Conservation (phyloP, 2,329 filamentous ascomycete species). For the Cytospora paraplurivora region DNA sequence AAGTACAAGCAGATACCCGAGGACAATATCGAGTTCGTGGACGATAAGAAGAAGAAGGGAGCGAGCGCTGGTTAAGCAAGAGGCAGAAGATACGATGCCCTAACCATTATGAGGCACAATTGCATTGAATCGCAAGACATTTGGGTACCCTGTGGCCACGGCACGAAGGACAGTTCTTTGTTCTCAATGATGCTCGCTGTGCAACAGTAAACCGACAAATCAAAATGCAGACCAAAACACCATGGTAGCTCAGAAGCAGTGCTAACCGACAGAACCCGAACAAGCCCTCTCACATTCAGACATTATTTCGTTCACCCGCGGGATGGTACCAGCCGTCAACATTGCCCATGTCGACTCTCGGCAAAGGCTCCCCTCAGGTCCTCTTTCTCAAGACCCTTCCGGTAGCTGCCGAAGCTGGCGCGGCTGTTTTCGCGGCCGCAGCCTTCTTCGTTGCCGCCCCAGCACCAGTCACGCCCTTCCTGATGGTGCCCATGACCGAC, state of each 20-base stretch:
- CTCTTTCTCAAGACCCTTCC: constrained; percentile 60
- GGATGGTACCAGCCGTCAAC: neutral
- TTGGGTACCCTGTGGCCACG: neutral
- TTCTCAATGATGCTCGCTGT: constrained; percentile 26
- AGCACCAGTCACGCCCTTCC: constrained; percentile 52
- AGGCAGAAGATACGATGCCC: constrained; percentile 11
- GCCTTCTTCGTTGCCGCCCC: constrained; percentile 51
- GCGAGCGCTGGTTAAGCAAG: constrained; percentile 36
- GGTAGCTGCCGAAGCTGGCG: constrained; percentile 42
- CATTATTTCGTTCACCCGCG: neutral
- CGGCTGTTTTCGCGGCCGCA: constrained; percentile 44
- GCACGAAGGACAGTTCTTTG: neutral
- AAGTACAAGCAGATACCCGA: constrained; percentile 89
- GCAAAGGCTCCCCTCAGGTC: constrained; percentile 37
- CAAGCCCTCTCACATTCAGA: neutral
- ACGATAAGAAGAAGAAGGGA: constrained; percentile 95
- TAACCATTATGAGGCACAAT: neutral
- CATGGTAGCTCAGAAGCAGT: constrained; percentile 20
- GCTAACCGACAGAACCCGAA: neutral
- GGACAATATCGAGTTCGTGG: constrained; percentile 91
- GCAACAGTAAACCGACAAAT: constrained; percentile 1
- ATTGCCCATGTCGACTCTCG: neutral
- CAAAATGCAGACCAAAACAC: constrained; percentile 29
- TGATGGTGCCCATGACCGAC: constrained; percentile 57
- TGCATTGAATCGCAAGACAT: constrained; percentile 2